Base-by-base conservation (phyloP, 2,329 filamentous ascomycete species). In the Fusarium annulatum region DNA sequence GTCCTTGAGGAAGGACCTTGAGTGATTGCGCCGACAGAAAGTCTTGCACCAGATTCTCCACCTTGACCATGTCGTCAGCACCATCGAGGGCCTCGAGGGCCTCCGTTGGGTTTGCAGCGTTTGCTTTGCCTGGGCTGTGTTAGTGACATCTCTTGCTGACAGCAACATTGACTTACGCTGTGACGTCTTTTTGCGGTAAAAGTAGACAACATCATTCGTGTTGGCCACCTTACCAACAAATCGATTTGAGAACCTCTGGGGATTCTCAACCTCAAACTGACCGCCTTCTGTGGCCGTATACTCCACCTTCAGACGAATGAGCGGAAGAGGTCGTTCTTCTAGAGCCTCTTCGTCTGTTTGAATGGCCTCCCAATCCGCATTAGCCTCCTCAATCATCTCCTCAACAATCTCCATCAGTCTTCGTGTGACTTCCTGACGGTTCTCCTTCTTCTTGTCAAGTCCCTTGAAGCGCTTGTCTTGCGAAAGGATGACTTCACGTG, bases 181-280 rank as follows among this genome's bases (percentile, higher is more conserved):
- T 4, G 81, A 83, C n/a, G 89, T 89, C 83, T 97, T 98, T 83
- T 96, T 97, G 63, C 94, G 90, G 81, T 98, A 92, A 80, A 97
- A 98, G 78, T 96, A 93, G 2, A 99, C 91, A 1, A 99, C 94
- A 77, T 99, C 96, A 75, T 95, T 97, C 15, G 92, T 91, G 79
- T 99, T 99, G 67, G 96, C 96, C 2, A 99, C 96, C 78, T 91
- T 93, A n/a, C 91, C 93, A 3, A 93, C 88, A 76, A 98, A 99
- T 6, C 95, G 90, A 80, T 97, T 97, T 0, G 96, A 98, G 79
- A 98, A 98, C 14, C 96, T 91, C 80, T 98, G 96, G 0, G 96
- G 95, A 69, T 99, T 99, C 81, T 98, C 96, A 72, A 93, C 92
- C 75, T 98, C 94, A 78, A 94, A 99, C 41, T 91, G 90, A 19